A percentile compares a stretch with the other conserved stretches of the same genome.
Evolutionary conservation across 2,329 filamentous ascomycete species (phyloP).

Genomic region (Albophoma yamanashiensis): DNA sequence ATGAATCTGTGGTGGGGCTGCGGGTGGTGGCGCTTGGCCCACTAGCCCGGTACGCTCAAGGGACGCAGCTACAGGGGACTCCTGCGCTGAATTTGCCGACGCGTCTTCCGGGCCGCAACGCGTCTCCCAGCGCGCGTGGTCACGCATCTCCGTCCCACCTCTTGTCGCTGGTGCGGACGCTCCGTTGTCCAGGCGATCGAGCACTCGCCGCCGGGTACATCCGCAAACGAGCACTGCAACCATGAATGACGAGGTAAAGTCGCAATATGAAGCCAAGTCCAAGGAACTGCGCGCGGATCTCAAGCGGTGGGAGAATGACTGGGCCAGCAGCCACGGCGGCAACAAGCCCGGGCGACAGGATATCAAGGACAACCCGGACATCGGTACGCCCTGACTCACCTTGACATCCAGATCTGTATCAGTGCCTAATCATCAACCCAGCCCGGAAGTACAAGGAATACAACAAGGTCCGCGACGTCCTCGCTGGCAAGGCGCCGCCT

Average conservation of each 20-base stretch:
- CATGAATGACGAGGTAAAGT: constrained; percentile 37
- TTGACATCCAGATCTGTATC: not conserved
- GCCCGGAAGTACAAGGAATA: constrained; percentile 70
- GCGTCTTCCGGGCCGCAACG: not conserved
- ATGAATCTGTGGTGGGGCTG: not conserved
- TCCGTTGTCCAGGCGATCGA: not conserved
- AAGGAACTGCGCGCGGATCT: constrained; percentile 54
- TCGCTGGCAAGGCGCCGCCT: constrained; percentile 39
- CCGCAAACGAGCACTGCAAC: constrained; percentile 1
- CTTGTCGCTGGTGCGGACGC: not conserved
- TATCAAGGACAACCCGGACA: constrained; percentile 62
- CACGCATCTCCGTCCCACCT: not conserved
- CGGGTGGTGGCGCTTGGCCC: not conserved
- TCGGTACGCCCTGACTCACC: constrained; percentile 40
- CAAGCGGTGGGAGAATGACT: constrained; percentile 65
- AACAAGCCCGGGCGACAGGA: constrained; percentile 63
- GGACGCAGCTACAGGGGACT: not conserved
- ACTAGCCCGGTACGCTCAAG: no score
- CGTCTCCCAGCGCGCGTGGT: not conserved
- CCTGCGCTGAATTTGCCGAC: not conserved
- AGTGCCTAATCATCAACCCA: constrained; percentile 15
- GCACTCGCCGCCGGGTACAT: not conserved
- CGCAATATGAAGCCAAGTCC: constrained; percentile 37
- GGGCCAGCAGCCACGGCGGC: constrained; percentile 50
- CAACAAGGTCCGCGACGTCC: constrained; percentile 50